Evolutionary conservation across 371 early-diverging fungal genomes (phyloP), one percentile per base, ranked within the genome.

Genomic region (Mucor mucedo): DNA sequence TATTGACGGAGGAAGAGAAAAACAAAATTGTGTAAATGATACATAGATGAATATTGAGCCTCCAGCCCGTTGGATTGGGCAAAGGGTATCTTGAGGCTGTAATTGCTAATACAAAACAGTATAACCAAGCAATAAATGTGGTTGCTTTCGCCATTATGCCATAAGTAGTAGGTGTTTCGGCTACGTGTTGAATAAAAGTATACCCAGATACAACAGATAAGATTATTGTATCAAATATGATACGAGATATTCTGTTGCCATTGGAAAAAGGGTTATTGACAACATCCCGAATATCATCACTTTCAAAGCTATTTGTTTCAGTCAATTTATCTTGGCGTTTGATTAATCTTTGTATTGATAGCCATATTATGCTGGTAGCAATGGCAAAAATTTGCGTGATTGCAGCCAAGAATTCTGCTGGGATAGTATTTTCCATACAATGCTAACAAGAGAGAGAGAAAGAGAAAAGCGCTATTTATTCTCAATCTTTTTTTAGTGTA

Each of bases 31-130:
- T 54, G 40, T 66, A 79, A 29, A 78, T 49, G 13, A 65, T 29
- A 30, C 63, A 69, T 1, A 80, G 52, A 55, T 80, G 80, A 4
- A 69, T 55, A 45, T 80, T 77, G 28, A 73, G 45, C n/a, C 52
- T 55, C 73, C 73, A 73, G 30, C 70, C 73, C 55, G 60, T 58
- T 11, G 39, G 8, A 41, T 61, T 61, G 10, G 73, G 71, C 8
- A 73, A 14, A 1, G 42, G 54, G 28, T 65, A 55, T 33, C 54
- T 16, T 0, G n/a, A 42, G 33, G 65, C 60, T 7, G 67, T 54
- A 28, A 70, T 6, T 2, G 62, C 45, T 32, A 73, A 55, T 30
- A 67, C 62, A 41, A 61, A 11, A 30, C 61, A 45, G 42, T 73
- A 73, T 8, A 66, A 3, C 70, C 70, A 73, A 28, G 61, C 21